A percentile compares a stretch with the other conserved stretches of the same genome.
Evolutionary conservation across 1,139 yeast species (phyloP).

Genomic region (Blastobotrys illinoisensis): DNA sequence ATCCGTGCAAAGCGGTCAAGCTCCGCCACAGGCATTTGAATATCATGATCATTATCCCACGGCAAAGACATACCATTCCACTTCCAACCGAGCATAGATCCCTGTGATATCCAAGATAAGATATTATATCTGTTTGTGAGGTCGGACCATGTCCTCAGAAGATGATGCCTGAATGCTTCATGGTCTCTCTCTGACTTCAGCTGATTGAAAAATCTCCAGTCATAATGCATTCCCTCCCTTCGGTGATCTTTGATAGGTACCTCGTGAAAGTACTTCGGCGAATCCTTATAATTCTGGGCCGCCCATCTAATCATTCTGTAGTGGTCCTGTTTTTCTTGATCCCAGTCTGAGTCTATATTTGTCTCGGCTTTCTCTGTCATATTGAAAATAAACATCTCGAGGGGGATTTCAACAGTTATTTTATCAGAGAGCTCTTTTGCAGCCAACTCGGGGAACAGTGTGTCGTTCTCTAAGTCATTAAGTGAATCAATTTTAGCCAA

Average conservation of each 20-base stretch:
- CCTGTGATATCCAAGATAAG: slow-evolving; percentile 61
- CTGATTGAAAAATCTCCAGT: slow-evolving; percentile 68
- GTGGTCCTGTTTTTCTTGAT: slow-evolving; percentile 18
- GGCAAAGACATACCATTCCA: slow-evolving; percentile 66
- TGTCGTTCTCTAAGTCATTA: neutral
- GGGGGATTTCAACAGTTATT: slow-evolving; percentile 18
- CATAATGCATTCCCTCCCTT: slow-evolving; percentile 46
- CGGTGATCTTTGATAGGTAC: slow-evolving; percentile 21
- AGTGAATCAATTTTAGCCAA: neutral
- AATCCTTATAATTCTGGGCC: slow-evolving; percentile 14
- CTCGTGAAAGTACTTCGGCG: slow-evolving; percentile 29
- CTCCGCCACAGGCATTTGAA: slow-evolving; percentile 62
- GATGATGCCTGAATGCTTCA: slow-evolving; percentile 40
- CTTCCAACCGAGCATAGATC: slow-evolving; percentile 62
- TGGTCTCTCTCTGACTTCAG: slow-evolving; percentile 27
- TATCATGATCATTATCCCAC: slow-evolving; percentile 68
- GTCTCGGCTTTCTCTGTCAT: slow-evolving; percentile 13
- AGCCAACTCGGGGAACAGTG: slow-evolving; percentile 13
- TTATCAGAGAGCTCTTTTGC: slow-evolving; percentile 13
- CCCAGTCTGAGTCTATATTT: slow-evolving; percentile 11
- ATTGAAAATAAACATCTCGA: slow-evolving; percentile 19
- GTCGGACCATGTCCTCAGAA: slow-evolving; percentile 53
- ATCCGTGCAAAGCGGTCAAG: slow-evolving; percentile 46
- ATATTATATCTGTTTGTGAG: slow-evolving; percentile 51
- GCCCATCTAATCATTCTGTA: slow-evolving; percentile 22